Evolutionary conservation across 2,329 filamentous ascomycete species (phyloP), one percentile per base, ranked within the genome.

Genomic region (Penicillium hesseltinei): DNA sequence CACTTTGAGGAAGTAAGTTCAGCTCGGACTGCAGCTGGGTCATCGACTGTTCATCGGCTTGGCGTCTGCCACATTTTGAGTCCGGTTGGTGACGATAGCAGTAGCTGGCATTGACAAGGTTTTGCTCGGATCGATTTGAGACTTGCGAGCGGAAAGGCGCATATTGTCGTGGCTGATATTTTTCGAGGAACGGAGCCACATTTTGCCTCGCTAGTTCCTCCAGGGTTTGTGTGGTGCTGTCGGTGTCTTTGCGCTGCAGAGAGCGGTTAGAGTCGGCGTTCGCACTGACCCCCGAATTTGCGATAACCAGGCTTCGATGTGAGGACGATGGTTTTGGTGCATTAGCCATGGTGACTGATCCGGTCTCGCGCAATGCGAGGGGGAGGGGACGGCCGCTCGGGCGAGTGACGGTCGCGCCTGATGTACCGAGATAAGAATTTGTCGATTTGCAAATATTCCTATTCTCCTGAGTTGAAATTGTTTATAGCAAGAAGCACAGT

Each of bases 41-140:
- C 94, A 99, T 99, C 62, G 94, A 94, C 46, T 89, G 88, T 77
- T 97, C 94, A 77, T 97, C 92, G 57, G 92, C 92, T 61, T 95
- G 91, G 59, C 92, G 86, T 60, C 92, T 84, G 77, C 53, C 25
- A 19, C 94, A 99, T 77, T 97, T 96, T 53, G 93, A 86, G 74
- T 97, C 94, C 2, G 94, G 94, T 53, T 90, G 84, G 75, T 99
- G 94, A 55, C 94, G 88, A 75, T 99, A 99, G 78, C 94, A 99
- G 78, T 89, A 97, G 73, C 90, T 94, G 66, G 91, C 95, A 73
- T 92, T 96, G 36, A 64, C 65, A 17, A 54, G 60, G 15, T 60
- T 66, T 82, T 83, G 61, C 86, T 84, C 67, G 36, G 62, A 57
- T 15, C 63, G 53, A 31, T 63, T 56, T 10, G 62, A 62, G 23